phyloP scores from a whole-genome alignment of 306 rosid species.

The Sindora glabra region DNA sequence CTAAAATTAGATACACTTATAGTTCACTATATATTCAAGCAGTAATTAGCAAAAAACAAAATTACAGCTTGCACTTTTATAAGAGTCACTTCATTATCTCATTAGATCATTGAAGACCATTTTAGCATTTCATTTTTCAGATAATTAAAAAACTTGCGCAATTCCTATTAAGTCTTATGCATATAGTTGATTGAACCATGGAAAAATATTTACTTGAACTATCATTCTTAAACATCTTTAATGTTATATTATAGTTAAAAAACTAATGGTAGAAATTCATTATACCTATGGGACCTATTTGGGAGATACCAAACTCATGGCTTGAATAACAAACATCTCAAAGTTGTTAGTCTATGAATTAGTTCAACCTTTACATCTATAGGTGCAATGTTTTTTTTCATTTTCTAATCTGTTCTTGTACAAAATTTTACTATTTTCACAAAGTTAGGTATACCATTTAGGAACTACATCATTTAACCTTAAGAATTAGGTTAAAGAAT shows the following conservation, averaged over 20 bases:
- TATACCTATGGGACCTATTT: constrained; percentile 93
- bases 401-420: constrained; percentile 90
- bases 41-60: too few relatives aligned
- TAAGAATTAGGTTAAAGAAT: background rate
- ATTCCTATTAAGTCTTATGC: background rate
- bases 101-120: too few relatives aligned
- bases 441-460: constrained; percentile 51
- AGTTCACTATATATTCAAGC: too few relatives aligned
- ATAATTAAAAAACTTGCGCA: background rate
- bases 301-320: constrained; percentile 94
- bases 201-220: too few relatives aligned
- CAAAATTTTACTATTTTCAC: constrained; percentile 95
- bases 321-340: constrained; percentile 80
- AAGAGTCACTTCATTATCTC: too few relatives aligned
- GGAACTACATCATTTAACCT: constrained; percentile 35
- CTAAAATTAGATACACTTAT: too few relatives aligned
- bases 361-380: constrained; percentile 63
- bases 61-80: too few relatives aligned
- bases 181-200: background rate
- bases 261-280: background rate
- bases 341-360: constrained; percentile 62
- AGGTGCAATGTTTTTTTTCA: constrained; percentile 63
- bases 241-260: background rate
- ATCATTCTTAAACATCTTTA: constrained; percentile 1
- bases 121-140: too few relatives aligned